Evolutionary conservation across 805 yeast genomes (phyloP).

Genomic region (Yarrowia yakushimensis): DNA sequence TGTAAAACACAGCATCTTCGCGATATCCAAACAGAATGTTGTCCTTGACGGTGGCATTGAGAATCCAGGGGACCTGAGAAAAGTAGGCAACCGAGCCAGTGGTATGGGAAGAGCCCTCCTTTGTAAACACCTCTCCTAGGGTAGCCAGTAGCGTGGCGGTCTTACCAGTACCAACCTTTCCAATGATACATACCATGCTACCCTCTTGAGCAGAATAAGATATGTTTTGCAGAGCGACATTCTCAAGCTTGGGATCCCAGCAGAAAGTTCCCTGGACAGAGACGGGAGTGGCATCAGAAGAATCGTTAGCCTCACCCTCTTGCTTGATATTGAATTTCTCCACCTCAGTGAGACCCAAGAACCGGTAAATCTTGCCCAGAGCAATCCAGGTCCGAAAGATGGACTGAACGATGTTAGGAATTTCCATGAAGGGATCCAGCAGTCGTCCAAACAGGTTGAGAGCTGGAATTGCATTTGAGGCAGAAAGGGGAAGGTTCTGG

Average conservation of each 20-base stretch:
- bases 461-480: conserved; percentile 78
- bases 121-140: conserved; percentile 64
- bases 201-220: conserved; percentile 54
- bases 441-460: conserved; percentile 63
- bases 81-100: conserved; percentile 54
- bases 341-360: conserved; percentile 51
- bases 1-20: conserved; percentile 50
- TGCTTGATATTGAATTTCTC: conserved; percentile 27
- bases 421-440: conserved; percentile 59
- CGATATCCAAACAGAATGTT: conserved; percentile 68
- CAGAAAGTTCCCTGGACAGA: conserved; percentile 25
- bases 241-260: conserved; percentile 44
- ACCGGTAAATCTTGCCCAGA: conserved; percentile 74
- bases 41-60: conserved; percentile 70
- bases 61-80: conserved; percentile 85
- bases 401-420: conserved; percentile 70
- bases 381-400: conserved; percentile 88
- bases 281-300: conserved; percentile 16
- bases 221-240: conserved; percentile 48
- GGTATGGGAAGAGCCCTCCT: conserved; percentile 49
- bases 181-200: conserved; percentile 73
- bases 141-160: conserved; percentile 67
- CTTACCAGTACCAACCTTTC: conserved; percentile 80
- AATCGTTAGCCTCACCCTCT: conserved; percentile 33
- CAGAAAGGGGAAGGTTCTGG: conserved; percentile 64